A percentile compares a stretch with the other conserved stretches of the same genome.
phyloP scores from a whole-genome alignment of 1,139 yeast species.

The Arxiozyma bovina region DNA sequence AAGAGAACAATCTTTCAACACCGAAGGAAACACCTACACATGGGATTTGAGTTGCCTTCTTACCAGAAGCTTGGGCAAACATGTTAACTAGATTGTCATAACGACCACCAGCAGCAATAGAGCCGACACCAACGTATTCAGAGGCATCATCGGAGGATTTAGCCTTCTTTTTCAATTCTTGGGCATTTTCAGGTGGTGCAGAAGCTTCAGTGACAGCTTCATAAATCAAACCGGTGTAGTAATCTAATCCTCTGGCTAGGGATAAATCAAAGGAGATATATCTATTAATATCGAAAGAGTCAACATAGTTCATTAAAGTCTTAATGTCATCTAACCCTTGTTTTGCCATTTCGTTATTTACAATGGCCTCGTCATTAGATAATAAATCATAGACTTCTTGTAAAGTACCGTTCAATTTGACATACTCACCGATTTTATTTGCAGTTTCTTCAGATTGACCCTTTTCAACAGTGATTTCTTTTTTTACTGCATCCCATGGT shows the following conservation, averaged over 20 bases:
- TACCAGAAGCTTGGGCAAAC: conserved; percentile 78
- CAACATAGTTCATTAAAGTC: conserved; percentile 62
- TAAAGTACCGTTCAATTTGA: conserved; percentile 70
- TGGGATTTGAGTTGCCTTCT: conserved; percentile 72
- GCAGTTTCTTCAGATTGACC: conserved; percentile 86
- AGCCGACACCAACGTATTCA: conserved; percentile 95
- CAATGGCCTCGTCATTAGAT: conserved; percentile 47
- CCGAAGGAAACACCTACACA: conserved; percentile 97
- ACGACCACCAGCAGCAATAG: conserved; percentile 98
- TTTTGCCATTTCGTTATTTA: conserved; percentile 60
- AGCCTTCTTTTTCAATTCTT: conserved; percentile 51
- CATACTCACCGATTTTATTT: conserved; percentile 84
- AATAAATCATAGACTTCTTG: conserved; percentile 56
- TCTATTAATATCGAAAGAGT: conserved; percentile 63
- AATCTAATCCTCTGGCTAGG: conserved; percentile 92
- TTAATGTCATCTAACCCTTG: conserved; percentile 77
- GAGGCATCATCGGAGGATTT: conserved; percentile 69
- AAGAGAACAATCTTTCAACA: conserved; percentile 85
- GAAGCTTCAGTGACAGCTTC: conserved; percentile 93
- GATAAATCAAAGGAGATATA: conserved; percentile 81
- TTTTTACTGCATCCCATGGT: conserved; percentile 90
- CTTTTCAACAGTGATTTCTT: conserved; percentile 87
- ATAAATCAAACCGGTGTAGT: conserved; percentile 91
- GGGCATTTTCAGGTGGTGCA: conserved; percentile 82
- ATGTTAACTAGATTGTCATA: conserved; percentile 93